Percentiles rank a stretch among this genome's conserved stretches.
phyloP scores from a whole-genome alignment of 768 basidiomycete species.

The Mycena rosella region DNA sequence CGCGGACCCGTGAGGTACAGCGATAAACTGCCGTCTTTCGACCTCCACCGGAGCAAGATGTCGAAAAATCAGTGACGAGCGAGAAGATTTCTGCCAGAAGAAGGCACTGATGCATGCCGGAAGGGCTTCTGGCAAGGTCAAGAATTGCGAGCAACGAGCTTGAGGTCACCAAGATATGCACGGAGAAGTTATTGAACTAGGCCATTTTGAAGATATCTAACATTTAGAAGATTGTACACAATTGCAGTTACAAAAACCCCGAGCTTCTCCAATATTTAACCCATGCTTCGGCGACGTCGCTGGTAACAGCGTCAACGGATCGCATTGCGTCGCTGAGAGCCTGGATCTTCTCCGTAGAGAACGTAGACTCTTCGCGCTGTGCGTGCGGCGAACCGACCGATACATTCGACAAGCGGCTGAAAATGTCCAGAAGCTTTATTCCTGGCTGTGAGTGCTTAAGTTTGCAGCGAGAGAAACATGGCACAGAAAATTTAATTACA shows the following conservation, averaged over 20 bases:
- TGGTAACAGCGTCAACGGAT: background rate
- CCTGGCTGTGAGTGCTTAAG: slow-evolving; percentile 45
- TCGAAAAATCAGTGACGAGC: background rate
- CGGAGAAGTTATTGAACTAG: no score
- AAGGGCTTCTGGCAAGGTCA: background rate
- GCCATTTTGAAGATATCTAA: no score
- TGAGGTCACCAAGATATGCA: no score
- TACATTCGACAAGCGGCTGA: slow-evolving; percentile 36
- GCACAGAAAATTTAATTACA: slow-evolving; percentile 30
- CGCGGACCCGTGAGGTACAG: no score
- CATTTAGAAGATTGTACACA: no score
- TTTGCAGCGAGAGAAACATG: no score
- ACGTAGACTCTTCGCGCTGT: slow-evolving; percentile 30
- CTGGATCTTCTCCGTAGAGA: slow-evolving; percentile 46
- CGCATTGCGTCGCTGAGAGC: background rate
- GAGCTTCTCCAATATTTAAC: background rate
- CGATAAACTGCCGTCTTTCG: background rate
- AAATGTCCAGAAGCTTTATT: slow-evolving; percentile 51
- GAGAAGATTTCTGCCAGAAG: slow-evolving; percentile 8
- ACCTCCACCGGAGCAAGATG: background rate
- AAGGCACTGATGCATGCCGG: background rate
- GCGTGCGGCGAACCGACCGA: background rate
- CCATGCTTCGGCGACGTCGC: background rate
- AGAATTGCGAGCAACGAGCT: no score
- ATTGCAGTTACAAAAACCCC: background rate